Evolutionary conservation across 1,139 yeast species (phyloP).

Genomic region (Wickerhamiella pararugosa): DNA sequence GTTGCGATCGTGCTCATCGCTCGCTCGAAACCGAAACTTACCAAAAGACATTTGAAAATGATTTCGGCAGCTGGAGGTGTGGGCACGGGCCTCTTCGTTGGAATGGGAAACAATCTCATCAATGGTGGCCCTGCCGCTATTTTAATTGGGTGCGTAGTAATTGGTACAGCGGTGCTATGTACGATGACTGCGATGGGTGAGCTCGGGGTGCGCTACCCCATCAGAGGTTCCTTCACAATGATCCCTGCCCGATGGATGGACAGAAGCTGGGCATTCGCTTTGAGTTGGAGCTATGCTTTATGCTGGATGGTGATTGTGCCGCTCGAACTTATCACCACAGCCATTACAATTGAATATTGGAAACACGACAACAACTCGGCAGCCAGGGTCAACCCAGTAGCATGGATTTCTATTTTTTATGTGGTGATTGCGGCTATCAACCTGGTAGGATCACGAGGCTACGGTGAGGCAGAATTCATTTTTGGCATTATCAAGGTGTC

Average conservation of each 20-base stretch:
- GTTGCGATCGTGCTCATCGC: slow-evolving; percentile 37
- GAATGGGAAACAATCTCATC: slow-evolving; percentile 52
- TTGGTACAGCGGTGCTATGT: slow-evolving; percentile 54
- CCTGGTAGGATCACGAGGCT: slow-evolving; percentile 60
- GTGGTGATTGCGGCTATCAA: slow-evolving; percentile 39
- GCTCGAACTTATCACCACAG: slow-evolving; percentile 66
- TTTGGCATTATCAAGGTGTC: slow-evolving; percentile 46
- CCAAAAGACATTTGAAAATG: slow-evolving; percentile 43
- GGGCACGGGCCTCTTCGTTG: slow-evolving; percentile 68
- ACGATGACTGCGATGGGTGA: slow-evolving; percentile 76
- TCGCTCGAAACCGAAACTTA: slow-evolving; percentile 29
- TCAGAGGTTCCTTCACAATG: slow-evolving; percentile 64
- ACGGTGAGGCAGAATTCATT: slow-evolving; percentile 63
- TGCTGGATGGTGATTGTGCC: slow-evolving; percentile 75
- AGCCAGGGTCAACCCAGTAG: slow-evolving; percentile 29
- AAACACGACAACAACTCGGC: slow-evolving; percentile 22
- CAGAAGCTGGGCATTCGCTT: slow-evolving; percentile 53
- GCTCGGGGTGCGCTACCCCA: slow-evolving; percentile 62
- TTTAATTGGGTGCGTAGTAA: slow-evolving; percentile 50
- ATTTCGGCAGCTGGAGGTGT: slow-evolving; percentile 75
- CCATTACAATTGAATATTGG: slow-evolving; percentile 60
- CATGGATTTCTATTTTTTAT: slow-evolving; percentile 53
- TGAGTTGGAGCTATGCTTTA: slow-evolving; percentile 69
- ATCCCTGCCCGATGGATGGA: slow-evolving; percentile 59
- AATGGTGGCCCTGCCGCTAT: slow-evolving; percentile 75